Evolutionary conservation across 441 rosid species (phyloP), one percentile per base, ranked within the genome.

Genomic region (Jatropha multifida): DNA sequence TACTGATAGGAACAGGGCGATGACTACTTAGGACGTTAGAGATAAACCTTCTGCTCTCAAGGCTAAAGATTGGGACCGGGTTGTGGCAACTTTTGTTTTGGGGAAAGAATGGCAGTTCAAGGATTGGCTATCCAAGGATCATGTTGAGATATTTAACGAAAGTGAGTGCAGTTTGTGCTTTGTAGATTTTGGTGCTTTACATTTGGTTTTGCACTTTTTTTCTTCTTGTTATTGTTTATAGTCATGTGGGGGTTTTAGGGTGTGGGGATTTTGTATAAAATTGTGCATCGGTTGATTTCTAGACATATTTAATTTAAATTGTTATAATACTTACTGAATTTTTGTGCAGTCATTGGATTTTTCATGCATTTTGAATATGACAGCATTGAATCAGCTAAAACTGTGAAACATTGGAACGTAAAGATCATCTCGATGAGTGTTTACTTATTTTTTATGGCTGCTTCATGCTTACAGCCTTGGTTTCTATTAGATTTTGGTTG

Each of bases 21-120:
- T 90, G 79, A 88, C 96, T 51, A 98, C 97, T 1, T 95, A 95
- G 71, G 97, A 95, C 80, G 98, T 90, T 73, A 90, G 99, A 85
- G 99, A 95, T 65, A 95, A 93, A 84, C 98, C 96, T 0, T 90
- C 97, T 71, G 90, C 96, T 0, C 82, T 92, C 75, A 93, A 89
- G 80, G 74, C 90, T 2, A 95, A 92, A 81, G 98, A 92, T 76
- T 95, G 99, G 97, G 99, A 93, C 60, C 80, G 94, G 62, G 97
- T 95, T 55, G 96, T 95, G 74, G 95, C 97, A 0, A 96, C 89
- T 74, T 95, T 93, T 2, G 98, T 95, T 13, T 75, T 93, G 86
- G 99, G 99, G 9, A 95, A 95, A 73, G 97, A 95, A 80, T 93
- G 99, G 99, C 99, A 95, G 86, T 95, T 95, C 79, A 95, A 93